Percentiles rank a stretch among this genome's conserved stretches.
Evolutionary conservation across 768 basidiomycete genomes (phyloP).

Genomic region (Clitopilus hobsonii): DNA sequence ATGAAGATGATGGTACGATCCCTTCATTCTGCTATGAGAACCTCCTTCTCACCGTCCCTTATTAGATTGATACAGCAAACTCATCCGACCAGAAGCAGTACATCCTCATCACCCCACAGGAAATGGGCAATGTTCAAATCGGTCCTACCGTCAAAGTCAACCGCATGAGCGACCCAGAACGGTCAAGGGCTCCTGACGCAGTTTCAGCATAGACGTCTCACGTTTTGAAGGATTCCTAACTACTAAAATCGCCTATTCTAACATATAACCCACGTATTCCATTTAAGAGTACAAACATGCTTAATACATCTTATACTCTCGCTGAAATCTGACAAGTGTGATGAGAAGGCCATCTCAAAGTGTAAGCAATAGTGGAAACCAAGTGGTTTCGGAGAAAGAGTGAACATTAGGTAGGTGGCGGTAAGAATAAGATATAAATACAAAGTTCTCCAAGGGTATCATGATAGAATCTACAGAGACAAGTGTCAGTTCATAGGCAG

Average conservation of each 20-base stretch:
- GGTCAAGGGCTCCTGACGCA: conserved; percentile 40
- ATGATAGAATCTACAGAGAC: not conserved
- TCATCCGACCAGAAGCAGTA: conserved; percentile 87
- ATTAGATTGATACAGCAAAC: conserved; percentile 87
- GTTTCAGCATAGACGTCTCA: not conserved
- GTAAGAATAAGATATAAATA: not conserved
- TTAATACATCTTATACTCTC: not conserved
- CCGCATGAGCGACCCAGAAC: conserved; percentile 75
- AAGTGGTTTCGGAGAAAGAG: no score
- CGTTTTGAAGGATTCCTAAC: not conserved
- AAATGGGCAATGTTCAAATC: conserved; percentile 70
- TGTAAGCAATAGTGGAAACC: no score
- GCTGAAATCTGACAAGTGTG: not conserved
- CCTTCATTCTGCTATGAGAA: not conserved
- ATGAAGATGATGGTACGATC: conserved; percentile 91
- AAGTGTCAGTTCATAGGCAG: not conserved
- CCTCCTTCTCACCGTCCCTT: conserved; percentile 2
- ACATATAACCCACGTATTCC: not conserved
- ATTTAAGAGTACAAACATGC: not conserved
- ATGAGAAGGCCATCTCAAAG: not conserved
- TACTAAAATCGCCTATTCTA: not conserved
- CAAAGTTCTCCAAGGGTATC: not conserved
- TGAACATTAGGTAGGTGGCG: not conserved
- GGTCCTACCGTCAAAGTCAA: conserved; percentile 71
- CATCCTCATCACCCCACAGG: conserved; percentile 94